Evolutionary conservation across 306 rosid species (phyloP).

Genomic region (Vigna unguiculata): DNA sequence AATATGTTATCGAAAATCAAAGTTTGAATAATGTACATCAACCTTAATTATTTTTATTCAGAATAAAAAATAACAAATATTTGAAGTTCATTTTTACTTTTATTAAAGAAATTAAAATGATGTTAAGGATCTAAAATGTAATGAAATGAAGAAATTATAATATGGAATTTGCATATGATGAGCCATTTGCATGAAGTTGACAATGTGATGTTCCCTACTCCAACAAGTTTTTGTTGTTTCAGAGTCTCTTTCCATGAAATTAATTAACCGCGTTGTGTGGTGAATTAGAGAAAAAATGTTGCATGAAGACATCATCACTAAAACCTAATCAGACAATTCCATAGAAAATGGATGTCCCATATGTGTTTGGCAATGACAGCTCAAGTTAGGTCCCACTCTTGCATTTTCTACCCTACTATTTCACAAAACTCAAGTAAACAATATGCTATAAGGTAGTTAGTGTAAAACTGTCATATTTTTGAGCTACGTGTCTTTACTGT

Average conservation of each 20-base stretch:
- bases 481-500: neutral
- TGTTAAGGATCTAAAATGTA: too few relatives aligned
- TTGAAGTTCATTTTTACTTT: too few relatives aligned
- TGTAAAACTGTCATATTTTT: neutral
- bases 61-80: too few relatives aligned
- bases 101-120: too few relatives aligned
- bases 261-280: slow-evolving; percentile 24
- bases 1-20: too few relatives aligned
- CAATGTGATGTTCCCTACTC: too few relatives aligned
- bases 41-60: too few relatives aligned
- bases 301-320: neutral
- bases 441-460: neutral
- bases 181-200: too few relatives aligned
- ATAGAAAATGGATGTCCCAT: slow-evolving; percentile 1
- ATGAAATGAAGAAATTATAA: too few relatives aligned
- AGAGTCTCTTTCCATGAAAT: neutral
- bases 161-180: too few relatives aligned
- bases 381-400: slow-evolving; percentile 24
- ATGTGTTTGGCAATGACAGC: slow-evolving; percentile 22
- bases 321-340: slow-evolving; percentile 28
- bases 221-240: too few relatives aligned
- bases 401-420: neutral
- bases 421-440: neutral
- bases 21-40: too few relatives aligned
- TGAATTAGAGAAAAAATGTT: slow-evolving; percentile 23